Conservation (phyloP, 441 rosid species). For the Croton laevigatus region DNA sequence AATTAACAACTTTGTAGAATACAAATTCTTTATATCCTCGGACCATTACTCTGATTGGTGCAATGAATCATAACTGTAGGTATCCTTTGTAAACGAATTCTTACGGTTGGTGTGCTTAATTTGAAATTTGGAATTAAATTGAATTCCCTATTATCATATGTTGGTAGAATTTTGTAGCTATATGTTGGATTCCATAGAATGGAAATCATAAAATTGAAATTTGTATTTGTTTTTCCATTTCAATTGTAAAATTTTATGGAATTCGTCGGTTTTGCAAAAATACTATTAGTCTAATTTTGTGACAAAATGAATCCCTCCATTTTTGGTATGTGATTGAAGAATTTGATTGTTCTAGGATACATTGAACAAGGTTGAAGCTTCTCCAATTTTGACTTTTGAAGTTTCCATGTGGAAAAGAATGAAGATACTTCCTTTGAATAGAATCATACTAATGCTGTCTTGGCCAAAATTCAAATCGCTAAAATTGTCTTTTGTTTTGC, state of each 20-base stretch:
- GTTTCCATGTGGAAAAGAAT: neutral
- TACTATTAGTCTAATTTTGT: neutral
- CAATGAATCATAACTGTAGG: too few relatives aligned
- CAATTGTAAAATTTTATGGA: too few relatives aligned
- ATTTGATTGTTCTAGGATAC: neutral
- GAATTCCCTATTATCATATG: too few relatives aligned
- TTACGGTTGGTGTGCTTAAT: too few relatives aligned
- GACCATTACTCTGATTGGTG: neutral
- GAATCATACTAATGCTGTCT: neutral
- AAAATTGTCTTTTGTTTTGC: neutral
- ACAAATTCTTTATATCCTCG: neutral
- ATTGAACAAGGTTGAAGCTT: neutral
- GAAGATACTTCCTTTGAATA: too few relatives aligned
- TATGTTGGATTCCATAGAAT: too few relatives aligned
- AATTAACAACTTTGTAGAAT: neutral
- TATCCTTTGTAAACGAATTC: too few relatives aligned
- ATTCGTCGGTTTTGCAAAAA: too few relatives aligned
- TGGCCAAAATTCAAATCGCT: neutral
- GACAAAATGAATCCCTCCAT: neutral
- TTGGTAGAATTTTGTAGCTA: too few relatives aligned
- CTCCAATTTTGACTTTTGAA: neutral
- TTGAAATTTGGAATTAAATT: too few relatives aligned
- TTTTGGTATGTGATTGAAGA: neutral
- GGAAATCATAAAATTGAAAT: too few relatives aligned
- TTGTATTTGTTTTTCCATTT: too few relatives aligned